Base-by-base conservation (phyloP, 1,139 yeast genomes). In the Geotrichum histeridarum region DNA sequence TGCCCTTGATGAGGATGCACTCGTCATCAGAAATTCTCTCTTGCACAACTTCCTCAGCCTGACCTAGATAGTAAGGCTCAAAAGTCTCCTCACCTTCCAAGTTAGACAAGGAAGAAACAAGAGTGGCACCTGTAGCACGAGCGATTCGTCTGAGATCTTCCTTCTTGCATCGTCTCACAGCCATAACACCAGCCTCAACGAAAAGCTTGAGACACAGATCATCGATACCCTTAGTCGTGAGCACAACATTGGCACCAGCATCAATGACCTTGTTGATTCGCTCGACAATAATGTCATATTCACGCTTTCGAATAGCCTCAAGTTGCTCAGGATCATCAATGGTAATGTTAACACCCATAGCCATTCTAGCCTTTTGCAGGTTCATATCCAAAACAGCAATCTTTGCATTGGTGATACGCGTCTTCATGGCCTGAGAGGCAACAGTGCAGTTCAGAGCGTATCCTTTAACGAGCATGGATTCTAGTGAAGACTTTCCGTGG, bases 41-140 rank as follows among this genome's bases (percentile, higher is more conserved):
- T 74, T 94, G 99, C 31, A 80, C 81, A 57, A 93, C 99, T 71
- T 87, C 95, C 61, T 88, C 96, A 53, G 99, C 98, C 55, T 78
- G 73, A 58, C 99, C 99, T 64, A 94, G 77, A 69, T 84, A 86
- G 50, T 88, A 79, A 3, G 90, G 62, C 72, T 94, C 99, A 68
- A 91, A 94, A 38, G 94, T 89, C 72, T 94, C 99, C 55, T 94
- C 99, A 64, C 99, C 99, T 70, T 93, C 99, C 71, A 94, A 78
- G 68, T 94, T 93, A 56, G 96, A 85, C 80, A 94, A 81, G 60
- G 88, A 86, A 58, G 88, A 78, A 50, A 94, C 80, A 66, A 94
- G 76, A 3, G 96, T 87, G 42, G 97, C 99, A 57, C 99, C 99
- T 4, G 98, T 89, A 42, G 99, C 99, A 67, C 96, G 82, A 9